Evolutionary conservation across 1,284 basidiomycete genomes (phyloP).

Genomic region (Malassezia equina): DNA sequence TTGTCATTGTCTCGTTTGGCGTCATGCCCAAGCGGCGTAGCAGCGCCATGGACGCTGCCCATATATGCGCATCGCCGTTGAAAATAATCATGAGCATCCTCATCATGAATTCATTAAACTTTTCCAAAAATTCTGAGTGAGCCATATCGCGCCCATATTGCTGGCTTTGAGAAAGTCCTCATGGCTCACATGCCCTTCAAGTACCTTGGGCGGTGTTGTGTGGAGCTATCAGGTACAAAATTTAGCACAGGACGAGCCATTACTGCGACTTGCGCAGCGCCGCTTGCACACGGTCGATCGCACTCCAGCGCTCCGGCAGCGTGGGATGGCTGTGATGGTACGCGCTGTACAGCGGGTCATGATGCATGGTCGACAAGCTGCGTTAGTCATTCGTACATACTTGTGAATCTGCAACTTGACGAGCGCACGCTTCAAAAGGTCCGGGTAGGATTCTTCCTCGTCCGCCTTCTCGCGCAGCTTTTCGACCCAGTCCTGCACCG

Average conservation of each 20-base stretch:
- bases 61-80: conserved; percentile 70
- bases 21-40: conserved; percentile 15
- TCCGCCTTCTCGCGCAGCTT: conserved; percentile 4
- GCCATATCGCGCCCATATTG: conserved; percentile 83
- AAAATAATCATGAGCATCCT: conserved; percentile 64
- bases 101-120: conserved; percentile 62
- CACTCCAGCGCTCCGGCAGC: conserved; percentile 35
- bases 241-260: conserved; percentile 16
- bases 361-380: conserved; percentile 42
- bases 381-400: conserved; percentile 12
- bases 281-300: conserved; percentile 14
- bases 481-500: conserved; percentile 9
- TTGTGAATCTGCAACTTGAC: conserved; percentile 46
- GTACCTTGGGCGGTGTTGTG: conserved; percentile 62
- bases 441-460: conserved; percentile 32
- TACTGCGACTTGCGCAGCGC: neutral
- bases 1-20: conserved; percentile 62
- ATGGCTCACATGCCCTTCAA: conserved; percentile 62
- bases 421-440: conserved; percentile 34
- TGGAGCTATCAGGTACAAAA: too few relatives aligned
- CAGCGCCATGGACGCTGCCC: conserved; percentile 57
- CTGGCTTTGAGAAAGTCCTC: conserved; percentile 81
- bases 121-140: conserved; percentile 65
- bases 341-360: conserved; percentile 43
- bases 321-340: conserved; percentile 45